Percentiles rank a stretch among this genome's conserved stretches.
These are phyloP conservation scores for Styphnolobium japonicum DNA, from an alignment of 306 rosid species.

Conservation along the genomic window DNA sequence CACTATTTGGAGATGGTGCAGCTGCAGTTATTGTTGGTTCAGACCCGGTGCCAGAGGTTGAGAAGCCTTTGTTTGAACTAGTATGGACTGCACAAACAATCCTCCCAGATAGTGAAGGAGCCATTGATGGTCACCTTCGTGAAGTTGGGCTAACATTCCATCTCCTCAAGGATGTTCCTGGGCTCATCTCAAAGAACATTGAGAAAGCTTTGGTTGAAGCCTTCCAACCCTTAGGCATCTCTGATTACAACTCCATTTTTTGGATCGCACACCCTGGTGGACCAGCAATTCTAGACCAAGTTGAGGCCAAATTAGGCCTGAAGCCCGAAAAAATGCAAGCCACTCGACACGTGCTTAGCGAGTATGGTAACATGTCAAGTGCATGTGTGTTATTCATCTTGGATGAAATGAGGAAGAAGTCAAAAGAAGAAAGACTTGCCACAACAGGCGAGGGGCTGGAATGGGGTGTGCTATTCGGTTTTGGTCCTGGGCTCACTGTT, in stretches of 20 bases:
- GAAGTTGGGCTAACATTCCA: no score
- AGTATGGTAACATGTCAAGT: conserved; percentile 38
- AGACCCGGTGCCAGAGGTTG: no score
- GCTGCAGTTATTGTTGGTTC: no score
- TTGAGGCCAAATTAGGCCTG: conserved; percentile 26
- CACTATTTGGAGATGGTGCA: no score
- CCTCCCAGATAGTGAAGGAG: no score
- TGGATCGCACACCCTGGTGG: conserved; percentile 43
- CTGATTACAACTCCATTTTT: conserved; percentile 35
- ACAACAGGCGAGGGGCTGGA: conserved; percentile 37
- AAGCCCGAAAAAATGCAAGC: conserved; percentile 27
- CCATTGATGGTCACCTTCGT: no score
- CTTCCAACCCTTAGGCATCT: conserved; percentile 6
- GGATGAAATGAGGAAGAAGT: conserved; percentile 28
- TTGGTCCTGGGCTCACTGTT: conserved; percentile 35
- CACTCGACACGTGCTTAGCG: conserved; percentile 26
- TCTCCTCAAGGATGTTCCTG: no score
- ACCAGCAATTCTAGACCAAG: conserved; percentile 34
- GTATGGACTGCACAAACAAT: no score
- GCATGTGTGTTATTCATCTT: conserved; percentile 25
- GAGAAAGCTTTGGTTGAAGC: no score
- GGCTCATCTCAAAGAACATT: no score
- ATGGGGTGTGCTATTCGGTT: conserved; percentile 37
- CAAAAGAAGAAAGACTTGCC: background rate
- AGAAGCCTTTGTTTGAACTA: no score